Evolutionary conservation across 2,329 filamentous ascomycete genomes (phyloP).

Genomic region (Volutella citrinella): DNA sequence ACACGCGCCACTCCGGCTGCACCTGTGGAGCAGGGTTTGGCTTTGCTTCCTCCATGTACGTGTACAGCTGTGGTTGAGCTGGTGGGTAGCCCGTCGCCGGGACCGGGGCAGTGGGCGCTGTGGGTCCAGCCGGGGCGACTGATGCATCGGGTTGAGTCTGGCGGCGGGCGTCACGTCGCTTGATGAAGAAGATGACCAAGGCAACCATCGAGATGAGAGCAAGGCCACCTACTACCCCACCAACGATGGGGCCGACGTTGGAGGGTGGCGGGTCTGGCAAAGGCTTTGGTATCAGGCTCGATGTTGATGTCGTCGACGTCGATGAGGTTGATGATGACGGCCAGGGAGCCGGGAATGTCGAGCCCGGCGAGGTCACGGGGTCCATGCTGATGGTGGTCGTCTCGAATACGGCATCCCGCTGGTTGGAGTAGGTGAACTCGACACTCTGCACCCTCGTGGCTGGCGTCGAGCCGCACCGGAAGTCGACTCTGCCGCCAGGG

Average conservation of each 20-base stretch:
- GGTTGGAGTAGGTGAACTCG: conserved; percentile 8
- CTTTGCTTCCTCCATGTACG: too few species aligned
- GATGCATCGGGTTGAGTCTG: too few species aligned
- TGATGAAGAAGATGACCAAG: conserved; percentile 8
- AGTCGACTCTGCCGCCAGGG: conserved; percentile 7
- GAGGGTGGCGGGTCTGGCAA: neutral
- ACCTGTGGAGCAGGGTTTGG: too few species aligned
- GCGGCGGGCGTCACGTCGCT: too few species aligned
- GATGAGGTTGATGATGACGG: neutral
- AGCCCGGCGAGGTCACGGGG: neutral
- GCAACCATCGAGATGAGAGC: conserved; percentile 4
- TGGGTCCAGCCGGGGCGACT: too few species aligned
- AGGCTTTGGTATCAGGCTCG: neutral
- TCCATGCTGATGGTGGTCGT: conserved; percentile 3
- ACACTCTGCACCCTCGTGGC: conserved; percentile 8
- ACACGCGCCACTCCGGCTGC: too few species aligned
- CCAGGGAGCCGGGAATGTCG: too few species aligned
- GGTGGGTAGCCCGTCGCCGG: too few species aligned
- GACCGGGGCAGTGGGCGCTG: too few species aligned
- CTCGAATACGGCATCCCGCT: neutral
- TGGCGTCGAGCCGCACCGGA: conserved; percentile 7
- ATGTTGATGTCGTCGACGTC: neutral
- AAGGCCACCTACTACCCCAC: conserved; percentile 11
- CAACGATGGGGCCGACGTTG: conserved; percentile 12
- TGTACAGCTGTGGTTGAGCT: too few species aligned